Base-by-base conservation (phyloP, 164 flowering plant genomes). In the Vitis amurensis region DNA sequence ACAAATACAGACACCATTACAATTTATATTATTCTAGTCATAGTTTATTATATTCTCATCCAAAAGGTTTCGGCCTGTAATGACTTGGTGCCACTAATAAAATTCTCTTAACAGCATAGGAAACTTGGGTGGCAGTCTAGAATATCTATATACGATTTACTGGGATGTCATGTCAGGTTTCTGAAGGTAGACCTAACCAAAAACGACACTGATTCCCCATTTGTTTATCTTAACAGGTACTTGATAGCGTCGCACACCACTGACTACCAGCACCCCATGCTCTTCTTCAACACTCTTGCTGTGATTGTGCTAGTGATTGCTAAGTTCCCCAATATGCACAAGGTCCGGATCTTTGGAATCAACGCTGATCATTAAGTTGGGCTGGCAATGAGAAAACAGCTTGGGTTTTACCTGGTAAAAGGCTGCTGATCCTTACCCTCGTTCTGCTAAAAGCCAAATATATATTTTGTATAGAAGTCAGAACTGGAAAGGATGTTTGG, bases 251-350 rank as follows among this genome's bases (percentile, higher is more conserved):
- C 92, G 0, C 94, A 91, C 72, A 91, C 97, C 52, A 91, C 94
- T 3, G 92, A 91, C 74, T 91, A 91, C 77, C 85, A 84, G 59
- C 83, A 89, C 67, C 92, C 97, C 0, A 84, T 87, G 90, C 92
- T 91, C 56, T 82, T 89, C 72, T 74, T 91, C 80, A 88, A 91
- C 81, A 91, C 92, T 2, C 69, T 91, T 52, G 93, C 94, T 0
- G 91, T 87, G 55, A 51, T 83, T 19, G 83, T 91, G 48, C 79
- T 91, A 65, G 93, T 91, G 8, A 64, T 91, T 66, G 94, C 94
- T 64, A 91, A 91, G 80, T 91, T 89, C 70, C 97, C 97, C 1
- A 82, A 89, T 72, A 89, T 91, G 97, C 97, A 91, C 83, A 89
- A 88, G 82, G 97, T 91, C 52, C 88, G 97, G 55, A 87, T 87